These are phyloP conservation scores for Torulaspora quercuum DNA, from an alignment of 805 yeast genomes.

Conservation along the genomic window DNA sequence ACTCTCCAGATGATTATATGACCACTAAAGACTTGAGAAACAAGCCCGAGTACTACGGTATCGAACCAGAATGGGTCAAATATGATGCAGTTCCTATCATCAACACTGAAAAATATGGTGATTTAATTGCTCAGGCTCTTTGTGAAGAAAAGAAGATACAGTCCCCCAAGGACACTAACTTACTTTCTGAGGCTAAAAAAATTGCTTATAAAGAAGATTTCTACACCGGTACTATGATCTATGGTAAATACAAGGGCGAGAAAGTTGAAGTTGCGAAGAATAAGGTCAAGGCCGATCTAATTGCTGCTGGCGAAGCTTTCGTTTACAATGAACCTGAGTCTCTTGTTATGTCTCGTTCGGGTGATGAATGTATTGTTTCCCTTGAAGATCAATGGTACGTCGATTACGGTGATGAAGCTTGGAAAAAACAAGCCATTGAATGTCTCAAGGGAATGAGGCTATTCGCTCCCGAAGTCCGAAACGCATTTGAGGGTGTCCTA, in stretches of 20 bases:
- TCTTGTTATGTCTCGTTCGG: conserved; percentile 86
- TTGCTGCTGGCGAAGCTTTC: conserved; percentile 75
- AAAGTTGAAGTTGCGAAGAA: conserved; percentile 89
- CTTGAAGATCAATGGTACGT: conserved; percentile 98
- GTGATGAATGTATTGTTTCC: conserved; percentile 94
- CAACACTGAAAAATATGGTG: conserved; percentile 82
- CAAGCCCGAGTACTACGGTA: conserved; percentile 87
- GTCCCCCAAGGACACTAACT: conserved; percentile 87
- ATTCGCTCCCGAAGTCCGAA: conserved; percentile 75
- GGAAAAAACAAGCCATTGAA: conserved; percentile 81
- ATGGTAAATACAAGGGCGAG: conserved; percentile 83
- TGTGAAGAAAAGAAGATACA: conserved; percentile 86
- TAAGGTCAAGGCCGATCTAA: conserved; percentile 76
- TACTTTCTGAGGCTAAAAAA: conserved; percentile 90
- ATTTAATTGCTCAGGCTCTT: conserved; percentile 76
- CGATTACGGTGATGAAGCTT: conserved; percentile 91
- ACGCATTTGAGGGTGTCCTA: conserved; percentile 90
- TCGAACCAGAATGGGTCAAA: conserved; percentile 81
- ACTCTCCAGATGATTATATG: conserved; percentile 95
- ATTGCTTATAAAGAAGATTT: conserved; percentile 93
- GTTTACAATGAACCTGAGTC: conserved; percentile 94
- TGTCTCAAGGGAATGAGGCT: conserved; percentile 74
- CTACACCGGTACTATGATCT: conserved; percentile 78
- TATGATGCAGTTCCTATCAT: conserved; percentile 71
- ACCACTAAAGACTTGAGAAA: conserved; percentile 78